Conservation (phyloP, 2,329 filamentous ascomycete genomes). For the Penicillium rolfsii region DNA sequence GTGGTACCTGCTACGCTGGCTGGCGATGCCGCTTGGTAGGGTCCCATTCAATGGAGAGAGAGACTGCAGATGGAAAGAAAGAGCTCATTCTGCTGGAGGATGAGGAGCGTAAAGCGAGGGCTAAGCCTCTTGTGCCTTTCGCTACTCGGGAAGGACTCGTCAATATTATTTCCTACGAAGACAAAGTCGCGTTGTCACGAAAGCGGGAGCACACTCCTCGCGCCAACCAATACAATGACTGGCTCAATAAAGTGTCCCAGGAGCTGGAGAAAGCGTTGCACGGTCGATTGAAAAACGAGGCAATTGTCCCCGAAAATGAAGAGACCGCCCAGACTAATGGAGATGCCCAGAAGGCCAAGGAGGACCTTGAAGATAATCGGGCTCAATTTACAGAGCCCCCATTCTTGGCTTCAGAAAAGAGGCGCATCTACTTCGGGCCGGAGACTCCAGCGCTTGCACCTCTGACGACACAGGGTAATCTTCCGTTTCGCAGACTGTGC, state of each 20-base stretch:
- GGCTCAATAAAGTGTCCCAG: constrained; percentile 69
- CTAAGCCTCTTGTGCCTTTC: constrained; percentile 34
- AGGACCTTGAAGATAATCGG: constrained; percentile 66
- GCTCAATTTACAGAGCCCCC: constrained; percentile 85
- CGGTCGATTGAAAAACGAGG: constrained; percentile 47
- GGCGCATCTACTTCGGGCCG: constrained; percentile 86
- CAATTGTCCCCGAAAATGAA: constrained; percentile 39
- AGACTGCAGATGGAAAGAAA: constrained; percentile 76
- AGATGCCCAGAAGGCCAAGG: constrained; percentile 25
- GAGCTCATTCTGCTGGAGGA: constrained; percentile 74
- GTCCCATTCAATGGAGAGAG: constrained; percentile 82
- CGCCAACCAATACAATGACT: constrained; percentile 75
- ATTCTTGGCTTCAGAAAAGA: constrained; percentile 88
- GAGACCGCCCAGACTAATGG: constrained; percentile 33
- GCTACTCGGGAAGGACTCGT: constrained; percentile 64
- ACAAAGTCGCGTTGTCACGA: constrained; percentile 75
- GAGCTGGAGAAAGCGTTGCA: constrained; percentile 55
- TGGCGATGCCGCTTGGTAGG: constrained; percentile 94
- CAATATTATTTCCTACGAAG: constrained; percentile 70
- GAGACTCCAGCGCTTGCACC: constrained; percentile 95
- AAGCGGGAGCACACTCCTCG: constrained; percentile 71
- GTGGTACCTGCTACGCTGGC: constrained; percentile 77
- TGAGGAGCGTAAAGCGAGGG: constrained; percentile 51
- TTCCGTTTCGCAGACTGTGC: constrained; percentile 90
- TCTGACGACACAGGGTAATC: constrained; percentile 92